Conservation (phyloP, 495 filamentous ascomycete genomes). For the Trichoderma erinaceum region DNA sequence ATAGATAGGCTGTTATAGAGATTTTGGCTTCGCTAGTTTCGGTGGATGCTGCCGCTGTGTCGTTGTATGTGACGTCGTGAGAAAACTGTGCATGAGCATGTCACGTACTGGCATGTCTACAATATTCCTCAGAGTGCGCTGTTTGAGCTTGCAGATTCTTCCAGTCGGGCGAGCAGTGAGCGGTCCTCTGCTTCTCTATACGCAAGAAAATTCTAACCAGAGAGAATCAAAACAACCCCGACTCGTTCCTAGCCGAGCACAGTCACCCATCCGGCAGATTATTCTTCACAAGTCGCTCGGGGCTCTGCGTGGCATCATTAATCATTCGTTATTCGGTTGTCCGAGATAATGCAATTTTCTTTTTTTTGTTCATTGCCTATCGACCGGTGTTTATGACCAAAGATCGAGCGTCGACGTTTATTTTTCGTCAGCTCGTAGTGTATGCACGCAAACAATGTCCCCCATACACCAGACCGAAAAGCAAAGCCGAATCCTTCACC, state of each 20-base stretch:
- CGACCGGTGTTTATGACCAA: constrained; percentile 15
- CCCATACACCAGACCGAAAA: constrained; percentile 27
- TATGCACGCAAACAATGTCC: constrained; percentile 13
- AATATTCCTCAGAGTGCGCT: not conserved
- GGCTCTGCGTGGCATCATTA: not conserved
- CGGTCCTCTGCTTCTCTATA: not conserved
- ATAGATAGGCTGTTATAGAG: not conserved
- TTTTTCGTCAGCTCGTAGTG: constrained; percentile 16
- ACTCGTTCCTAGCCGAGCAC: not conserved
- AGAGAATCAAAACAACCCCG: not conserved
- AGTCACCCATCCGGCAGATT: not conserved
- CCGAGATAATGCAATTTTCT: constrained; percentile 14
- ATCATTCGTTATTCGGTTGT: not conserved
- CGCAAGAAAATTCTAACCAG: not conserved
- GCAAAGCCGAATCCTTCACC: constrained; percentile 27
- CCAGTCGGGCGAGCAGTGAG: no score
- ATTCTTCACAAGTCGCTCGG: not conserved
- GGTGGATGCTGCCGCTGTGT: not conserved
- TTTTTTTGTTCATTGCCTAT: constrained; percentile 13
- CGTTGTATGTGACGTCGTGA: not conserved
- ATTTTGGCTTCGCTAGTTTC: not conserved
- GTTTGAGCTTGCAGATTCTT: not conserved
- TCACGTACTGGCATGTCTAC: not conserved
- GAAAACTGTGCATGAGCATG: not conserved
- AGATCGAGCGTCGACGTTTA: constrained; percentile 16